Evolutionary conservation across 2,329 filamentous ascomycete species (phyloP), one percentile per base, ranked within the genome.

Genomic region (Endothia cerciana): DNA sequence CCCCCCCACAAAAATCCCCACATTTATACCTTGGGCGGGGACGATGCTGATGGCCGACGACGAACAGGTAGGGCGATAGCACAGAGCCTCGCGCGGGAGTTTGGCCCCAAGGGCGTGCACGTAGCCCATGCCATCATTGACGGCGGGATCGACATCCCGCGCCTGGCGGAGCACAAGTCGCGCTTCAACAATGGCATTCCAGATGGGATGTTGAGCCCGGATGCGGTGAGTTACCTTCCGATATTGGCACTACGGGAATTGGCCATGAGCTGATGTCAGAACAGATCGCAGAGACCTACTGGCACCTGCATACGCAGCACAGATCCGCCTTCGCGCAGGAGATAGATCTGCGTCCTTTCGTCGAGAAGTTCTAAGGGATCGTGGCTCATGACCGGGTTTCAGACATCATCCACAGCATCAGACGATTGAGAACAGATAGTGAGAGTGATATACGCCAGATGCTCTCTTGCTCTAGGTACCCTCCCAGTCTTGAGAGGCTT

Each of bases 271-370:
- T 38, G 38, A 45, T 41, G 40, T 22, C 40, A 22, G 40, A 47
- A 45, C 67, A 94, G 88, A 96, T 97, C 81, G 93, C 93, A 13
- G 92, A 96, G 70, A 86, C 87, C 13, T 97, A 97, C 73, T 97
- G 92, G 92, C 82, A 89, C 74, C 75, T 97, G 72, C 93, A 97
- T 74, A 90, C 88, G 0, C 93, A 97, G 80, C 91, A 89, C 40
- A 85, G 87, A 71, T 92, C 90, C 6, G 87, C 87, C 2, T 96
- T 94, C 73, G 93, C 91, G 0, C 91, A 92, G 74, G 92, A 96
- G 78, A 77, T 96, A 71, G 93, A 96, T 77, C 80, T 94, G 38
- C 82, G 93, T 69, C 92, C 93, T 1, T 93, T 87, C 76, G 82
- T 93, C 62, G 93, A 97, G 82, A 96, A 94, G 76, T 97, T 91